Evolutionary conservation across 768 basidiomycete species (phyloP), one percentile per base, ranked within the genome.

Genomic region (Cystofilobasidium macerans): DNA sequence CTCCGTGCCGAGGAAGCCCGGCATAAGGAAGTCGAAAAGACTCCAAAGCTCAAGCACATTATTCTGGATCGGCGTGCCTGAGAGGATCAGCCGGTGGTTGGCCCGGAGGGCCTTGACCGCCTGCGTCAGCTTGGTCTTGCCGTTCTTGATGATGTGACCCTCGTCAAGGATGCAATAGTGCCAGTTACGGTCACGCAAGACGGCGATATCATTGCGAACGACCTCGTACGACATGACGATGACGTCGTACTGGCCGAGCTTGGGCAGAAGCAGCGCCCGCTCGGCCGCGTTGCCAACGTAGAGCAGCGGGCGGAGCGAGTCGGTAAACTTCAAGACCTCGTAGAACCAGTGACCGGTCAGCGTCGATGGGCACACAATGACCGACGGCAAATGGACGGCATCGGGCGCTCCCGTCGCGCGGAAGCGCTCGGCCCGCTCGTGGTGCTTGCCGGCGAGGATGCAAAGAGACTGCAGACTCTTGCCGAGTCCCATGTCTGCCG

Each of bases 401-500:
- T 92, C 89, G 0, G 86, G 82, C 0, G 86, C 85, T 43, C 82
- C 75, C 14, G 85, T 86, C 65, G 82, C 79, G 69, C 83, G 79
- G 75, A 84, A 79, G 22, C 65, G 84, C 74, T 86, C 80, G 22
- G 83, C 80, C 35, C 94, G 84, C 75, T 99, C 95, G 72, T 85
- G 81, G 71, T 94, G 90, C 76, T 93, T 98, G 78, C 91, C 86
- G 1, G 91, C 87, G 35, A 99, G 79, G 70, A 99, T 98, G 72
- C 92, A 94, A 72, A 99, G 98, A 0, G 94, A 92, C 76, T 99
- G 95, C 20, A 98, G 78, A 1, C 93, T 97, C 79, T 99, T 99
- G 11, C 95, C 95, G 11, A 99, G 84, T 65, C 95, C 95, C 94
- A 98, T 99, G 73, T 99, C 94, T 98, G n/a, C n/a, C n/a, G n/a